These are phyloP conservation scores for Papilionanthe hybrid DNA, from an alignment of 116 monocot species.

Conservation along the genomic window DNA sequence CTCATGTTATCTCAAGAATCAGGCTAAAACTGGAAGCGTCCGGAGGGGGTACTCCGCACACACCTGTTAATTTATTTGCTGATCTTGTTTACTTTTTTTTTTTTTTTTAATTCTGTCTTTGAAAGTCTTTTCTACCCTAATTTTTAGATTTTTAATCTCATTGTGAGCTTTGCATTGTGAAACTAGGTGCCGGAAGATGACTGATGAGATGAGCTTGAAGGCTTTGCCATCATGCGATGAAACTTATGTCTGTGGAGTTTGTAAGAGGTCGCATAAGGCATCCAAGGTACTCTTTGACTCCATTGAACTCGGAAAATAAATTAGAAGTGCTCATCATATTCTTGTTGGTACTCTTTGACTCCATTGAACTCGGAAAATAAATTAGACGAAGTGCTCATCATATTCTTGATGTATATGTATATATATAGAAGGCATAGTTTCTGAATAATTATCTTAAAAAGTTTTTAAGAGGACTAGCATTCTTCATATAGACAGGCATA, in stretches of 20 bases:
- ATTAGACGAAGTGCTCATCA: too few species aligned
- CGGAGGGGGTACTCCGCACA: background rate
- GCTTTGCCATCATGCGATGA: background rate
- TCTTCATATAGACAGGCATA: too few species aligned
- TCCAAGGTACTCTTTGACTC: background rate
- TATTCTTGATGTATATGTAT: background rate
- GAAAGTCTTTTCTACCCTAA: background rate
- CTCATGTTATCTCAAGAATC: background rate
- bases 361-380: background rate
- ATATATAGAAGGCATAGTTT: background rate
- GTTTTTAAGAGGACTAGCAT: too few species aligned
- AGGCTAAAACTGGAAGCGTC: background rate
- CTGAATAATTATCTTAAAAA: too few species aligned
- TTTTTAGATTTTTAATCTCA: background rate
- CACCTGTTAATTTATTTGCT: conserved; percentile 2
- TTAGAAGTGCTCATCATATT: too few species aligned
- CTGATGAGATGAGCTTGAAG: background rate
- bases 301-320: background rate
- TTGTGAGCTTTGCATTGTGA: background rate
- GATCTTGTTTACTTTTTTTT: too few species aligned
- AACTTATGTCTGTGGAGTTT: background rate
- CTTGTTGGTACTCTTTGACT: background rate
- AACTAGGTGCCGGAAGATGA: background rate
- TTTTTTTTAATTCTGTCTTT: too few species aligned
- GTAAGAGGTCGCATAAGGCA: background rate